Evolutionary conservation across 2,329 filamentous ascomycete species (phyloP).

Genomic region (Alternaria sp.): DNA sequence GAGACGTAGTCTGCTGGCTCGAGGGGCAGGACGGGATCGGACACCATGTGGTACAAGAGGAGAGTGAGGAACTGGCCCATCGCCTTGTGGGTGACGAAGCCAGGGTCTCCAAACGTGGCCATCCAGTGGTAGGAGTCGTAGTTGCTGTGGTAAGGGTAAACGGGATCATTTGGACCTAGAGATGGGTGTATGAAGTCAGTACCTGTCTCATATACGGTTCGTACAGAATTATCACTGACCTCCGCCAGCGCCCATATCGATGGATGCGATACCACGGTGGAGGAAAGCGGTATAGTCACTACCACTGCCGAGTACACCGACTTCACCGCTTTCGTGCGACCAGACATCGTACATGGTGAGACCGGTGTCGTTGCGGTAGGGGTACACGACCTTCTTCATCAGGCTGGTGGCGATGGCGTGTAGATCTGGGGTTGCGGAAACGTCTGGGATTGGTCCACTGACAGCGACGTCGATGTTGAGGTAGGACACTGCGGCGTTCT

Average conservation of each 20-base stretch:
- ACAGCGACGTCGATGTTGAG: constrained; percentile 60
- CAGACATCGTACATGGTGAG: constrained; percentile 56
- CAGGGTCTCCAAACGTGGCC: constrained; percentile 58
- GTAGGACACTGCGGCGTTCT: constrained; percentile 53
- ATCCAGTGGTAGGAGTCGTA: constrained; percentile 61
- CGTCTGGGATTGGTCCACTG: constrained; percentile 50
- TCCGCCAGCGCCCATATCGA: constrained; percentile 52
- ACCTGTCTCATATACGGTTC: not conserved
- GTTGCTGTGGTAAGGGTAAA: constrained; percentile 57
- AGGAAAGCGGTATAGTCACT: constrained; percentile 57
- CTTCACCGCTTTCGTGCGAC: constrained; percentile 42
- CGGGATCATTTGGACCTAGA: constrained; percentile 42
- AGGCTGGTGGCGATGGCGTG: constrained; percentile 43
- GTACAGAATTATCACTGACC: constrained; percentile 15
- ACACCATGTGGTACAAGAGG: constrained; percentile 51
- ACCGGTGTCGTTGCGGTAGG: constrained; percentile 45
- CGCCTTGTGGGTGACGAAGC: constrained; percentile 56
- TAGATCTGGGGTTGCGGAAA: constrained; percentile 51
- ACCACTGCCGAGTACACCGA: constrained; percentile 54
- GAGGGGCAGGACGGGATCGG: constrained; percentile 48
- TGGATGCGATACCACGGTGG: constrained; percentile 51
- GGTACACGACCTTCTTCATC: constrained; percentile 53
- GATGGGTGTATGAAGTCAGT: not conserved
- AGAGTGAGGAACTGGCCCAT: constrained; percentile 57
- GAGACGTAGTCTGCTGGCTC: constrained; percentile 49